Evolutionary conservation across 1,284 basidiomycete species (phyloP), one percentile per base, ranked within the genome.

Genomic region (Cystobasidium pallidum): DNA sequence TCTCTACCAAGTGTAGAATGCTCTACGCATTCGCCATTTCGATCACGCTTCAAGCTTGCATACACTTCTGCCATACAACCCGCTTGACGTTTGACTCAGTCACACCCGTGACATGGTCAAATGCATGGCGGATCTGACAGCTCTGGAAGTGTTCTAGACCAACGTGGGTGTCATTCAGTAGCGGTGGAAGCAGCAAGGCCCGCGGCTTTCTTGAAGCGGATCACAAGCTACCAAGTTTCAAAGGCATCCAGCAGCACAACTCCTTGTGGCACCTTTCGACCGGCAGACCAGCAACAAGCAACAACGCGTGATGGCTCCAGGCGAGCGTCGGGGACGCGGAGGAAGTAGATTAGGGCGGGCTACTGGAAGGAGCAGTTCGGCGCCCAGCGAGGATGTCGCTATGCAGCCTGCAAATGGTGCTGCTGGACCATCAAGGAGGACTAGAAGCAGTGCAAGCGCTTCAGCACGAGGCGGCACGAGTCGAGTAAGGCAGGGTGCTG

Each of bases 391-490:
- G 45, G 62, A 64, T 64, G 62, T 64, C 28, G 43, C 45, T 21
- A 64, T 64, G 62, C 62, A 41, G 19, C 34, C 32, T 64, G 62
- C 45, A 32, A 19, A n/a, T 32, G 47, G 39, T 28, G 62, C 15
- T 26, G 43, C 26, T 28, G 62, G 62, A 32, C 62, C 62, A 11
- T 24, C 43, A 21, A 47, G 62, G 28, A 47, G 62, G 26, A 51
- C 62, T n/a, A 49, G 62, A 24, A 64, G 62, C 47, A 64, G 62
- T 52, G 62, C 62, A 21, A 51, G 62, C 47, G 43, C 62, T 8
- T 47, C 45, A n/a, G 43, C 19, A 15, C 43, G 62, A 11, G 47
- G 62, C 39, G 47, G 39, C 8, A 28, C 58, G 3, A 47, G 28
- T 49, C 24, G 62, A 17, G 36, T 45, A 39, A 43, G 34, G n/a